Evolutionary conservation across 148 eudicot genomes (phyloP), one percentile per base, ranked within the genome.

Genomic region (Dianthus caryophyllus): DNA sequence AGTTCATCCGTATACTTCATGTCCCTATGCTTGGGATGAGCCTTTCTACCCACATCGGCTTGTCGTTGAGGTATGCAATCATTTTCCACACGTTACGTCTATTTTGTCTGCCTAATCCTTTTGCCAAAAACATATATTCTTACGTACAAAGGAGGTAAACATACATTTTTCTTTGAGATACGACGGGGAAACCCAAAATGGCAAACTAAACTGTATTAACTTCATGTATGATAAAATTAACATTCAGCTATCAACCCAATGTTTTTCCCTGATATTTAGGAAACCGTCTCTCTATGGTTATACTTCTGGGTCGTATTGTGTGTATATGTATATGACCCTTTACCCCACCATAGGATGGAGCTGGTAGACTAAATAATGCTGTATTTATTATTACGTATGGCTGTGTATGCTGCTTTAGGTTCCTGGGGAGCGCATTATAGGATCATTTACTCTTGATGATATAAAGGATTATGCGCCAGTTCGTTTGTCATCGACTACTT

Each of bases 21-120:
- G 90, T 65, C 84, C 89, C 22, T 94, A 88, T 73, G 92, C 99
- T 66, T 94, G 99, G 99, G 99, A 94, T 80, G 99, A 94, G 76
- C 99, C 97, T 66, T 88, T 85, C 73, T 86, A 73, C 75, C 96
- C 97, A 16, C 99, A 90, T 71, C 85, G 96, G 50, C 93, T 94
- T 46, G 77, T 84, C 46, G 83, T 94, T 67, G 99, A 94, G 99
- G 99, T 92, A 77, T 62, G 75, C 38, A 16, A 11, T 65, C 25
- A 9, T 48, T 75, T 69, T 64, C 36, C 38, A 10, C 17, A 61
- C 54, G 4, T 36, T 17, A n/a, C 33, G 18, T 64, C 17, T 6
- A 4, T 39, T 47, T 47, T 29, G 10, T 51, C 17, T 51, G 2
- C 43, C 21, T 17, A 7, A 14, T 9, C 48, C 14, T 27, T 49